Percentiles rank a stretch among this genome's conserved stretches.
These are phyloP conservation scores for Casuarina equisetifolia DNA, from an alignment of 306 rosid genomes.

Conservation along the genomic window DNA sequence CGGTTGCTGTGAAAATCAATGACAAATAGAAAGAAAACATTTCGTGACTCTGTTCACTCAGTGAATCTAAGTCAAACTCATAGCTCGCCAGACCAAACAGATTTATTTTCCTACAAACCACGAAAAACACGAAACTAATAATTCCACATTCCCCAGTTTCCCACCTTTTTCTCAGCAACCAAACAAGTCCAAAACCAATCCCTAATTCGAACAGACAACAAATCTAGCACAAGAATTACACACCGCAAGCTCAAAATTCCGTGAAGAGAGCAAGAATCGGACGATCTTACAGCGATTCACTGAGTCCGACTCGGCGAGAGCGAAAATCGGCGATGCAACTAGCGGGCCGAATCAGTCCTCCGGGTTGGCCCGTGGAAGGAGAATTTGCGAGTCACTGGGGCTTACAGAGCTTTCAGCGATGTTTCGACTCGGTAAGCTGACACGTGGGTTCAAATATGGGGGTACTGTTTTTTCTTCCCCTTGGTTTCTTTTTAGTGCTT, in stretches of 20 bases:
- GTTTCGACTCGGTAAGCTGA: conserved; percentile 26
- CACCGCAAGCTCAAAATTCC: conserved; percentile 1
- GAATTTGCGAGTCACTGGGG: conserved; percentile 28
- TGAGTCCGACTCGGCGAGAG: conserved; percentile 24
- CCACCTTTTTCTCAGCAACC: neutral
- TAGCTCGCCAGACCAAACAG: neutral
- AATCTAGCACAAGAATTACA: neutral
- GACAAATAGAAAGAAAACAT: neutral
- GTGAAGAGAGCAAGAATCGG: neutral
- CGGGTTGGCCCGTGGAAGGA: conserved; percentile 27
- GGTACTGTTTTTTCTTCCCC: conserved; percentile 8
- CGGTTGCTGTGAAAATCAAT: neutral
- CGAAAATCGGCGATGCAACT: conserved; percentile 23
- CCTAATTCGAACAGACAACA: conserved; percentile 3
- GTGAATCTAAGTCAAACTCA: neutral
- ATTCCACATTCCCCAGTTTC: neutral
- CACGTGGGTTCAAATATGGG: conserved; percentile 31
- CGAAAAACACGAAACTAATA: neutral
- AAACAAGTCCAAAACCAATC: conserved; percentile 14
- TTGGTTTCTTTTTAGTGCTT: neutral
- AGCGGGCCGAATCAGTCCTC: conserved; percentile 20
- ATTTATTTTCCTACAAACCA: neutral
- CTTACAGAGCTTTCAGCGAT: conserved; percentile 25
- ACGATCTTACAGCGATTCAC: conserved; percentile 32
- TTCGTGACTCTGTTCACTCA: neutral